Evolutionary conservation across 257 asterid species (phyloP), one percentile per base, ranked within the genome.

Genomic region (Salvia miltiorrhiza): DNA sequence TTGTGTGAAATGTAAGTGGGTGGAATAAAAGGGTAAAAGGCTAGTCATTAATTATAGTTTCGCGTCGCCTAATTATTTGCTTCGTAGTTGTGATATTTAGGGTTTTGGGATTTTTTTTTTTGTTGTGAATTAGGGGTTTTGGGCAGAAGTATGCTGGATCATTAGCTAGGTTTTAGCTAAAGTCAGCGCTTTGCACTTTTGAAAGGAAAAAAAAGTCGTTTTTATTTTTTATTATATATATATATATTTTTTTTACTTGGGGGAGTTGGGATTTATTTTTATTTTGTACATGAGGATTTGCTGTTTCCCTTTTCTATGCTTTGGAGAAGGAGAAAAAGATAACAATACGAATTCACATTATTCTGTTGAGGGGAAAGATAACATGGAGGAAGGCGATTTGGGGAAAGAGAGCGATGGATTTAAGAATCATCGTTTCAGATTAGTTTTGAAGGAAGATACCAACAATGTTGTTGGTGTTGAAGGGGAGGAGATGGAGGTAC

Each of bases 231-330:
- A n/a, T n/a, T n/a, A n/a, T n/a, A n/a, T n/a, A n/a, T n/a, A n/a
- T n/a, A n/a, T n/a, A n/a, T n/a, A n/a, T n/a, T n/a, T n/a, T n/a
- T n/a, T n/a, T n/a, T n/a, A n/a, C n/a, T n/a, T n/a, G n/a, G n/a
- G n/a, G n/a, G n/a, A n/a, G n/a, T n/a, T n/a, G n/a, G n/a, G n/a
- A n/a, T 26, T 26, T 26, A 26, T 56, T 19, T 32, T 7, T 8
- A 5, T 49, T 58, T 76, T 24, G 81, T 88, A 87, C 82, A 83
- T 89, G 96, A 84, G 77, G 90, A 82, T 85, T 78, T 82, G 88
- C 81, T 80, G 87, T 78, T 82, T 79, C 40, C 78, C 81, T 3
- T 89, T 81, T 73, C 73, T 79, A 2, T 89, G 89, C 78, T 86
- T 89, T 57, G 86, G 81, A 48, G 87, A 70, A 76, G 83, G 76